These are phyloP conservation scores for Penicillium sp. DNA, from an alignment of 2,329 filamentous ascomycete genomes.

Conservation along the genomic window DNA sequence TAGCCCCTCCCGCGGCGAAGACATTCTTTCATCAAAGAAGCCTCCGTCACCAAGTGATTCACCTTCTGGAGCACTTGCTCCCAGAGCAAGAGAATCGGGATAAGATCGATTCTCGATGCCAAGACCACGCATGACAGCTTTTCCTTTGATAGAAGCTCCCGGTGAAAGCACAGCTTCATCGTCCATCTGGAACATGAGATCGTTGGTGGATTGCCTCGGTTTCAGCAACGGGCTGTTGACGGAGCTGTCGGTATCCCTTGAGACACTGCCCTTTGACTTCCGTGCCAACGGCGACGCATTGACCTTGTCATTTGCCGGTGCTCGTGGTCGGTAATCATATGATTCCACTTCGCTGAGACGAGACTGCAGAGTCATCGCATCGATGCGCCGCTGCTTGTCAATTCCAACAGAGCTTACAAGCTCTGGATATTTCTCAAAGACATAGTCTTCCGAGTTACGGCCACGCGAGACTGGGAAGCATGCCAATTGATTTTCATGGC, in stretches of 20 bases:
- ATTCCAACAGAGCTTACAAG: slow-evolving; percentile 47
- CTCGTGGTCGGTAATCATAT: slow-evolving; percentile 65
- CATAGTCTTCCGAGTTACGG: slow-evolving; percentile 67
- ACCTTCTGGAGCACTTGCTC: slow-evolving; percentile 35
- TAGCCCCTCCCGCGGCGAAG: slow-evolving; percentile 28
- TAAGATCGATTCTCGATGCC: slow-evolving; percentile 30
- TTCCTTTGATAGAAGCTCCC: slow-evolving; percentile 38
- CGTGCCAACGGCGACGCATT: slow-evolving; percentile 54
- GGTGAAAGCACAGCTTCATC: slow-evolving; percentile 63
- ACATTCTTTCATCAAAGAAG: slow-evolving; percentile 40
- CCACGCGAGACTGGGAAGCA: slow-evolving; percentile 79
- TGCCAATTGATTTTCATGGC: slow-evolving; percentile 80
- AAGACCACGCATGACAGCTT: slow-evolving; percentile 33
- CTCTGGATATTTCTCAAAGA: slow-evolving; percentile 54
- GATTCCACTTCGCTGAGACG: slow-evolving; percentile 70
- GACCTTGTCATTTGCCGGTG: slow-evolving; percentile 70
- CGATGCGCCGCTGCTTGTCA: slow-evolving; percentile 68
- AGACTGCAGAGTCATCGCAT: slow-evolving; percentile 74
- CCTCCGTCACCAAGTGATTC: slow-evolving; percentile 36
- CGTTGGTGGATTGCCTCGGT: slow-evolving; percentile 70
- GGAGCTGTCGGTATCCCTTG: slow-evolving; percentile 50
- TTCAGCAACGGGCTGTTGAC: slow-evolving; percentile 71
- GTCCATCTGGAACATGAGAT: slow-evolving; percentile 95
- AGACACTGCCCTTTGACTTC: slow-evolving; percentile 48
- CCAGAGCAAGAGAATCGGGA: slow-evolving; percentile 35